Evolutionary conservation across 1,139 yeast genomes (phyloP), one percentile per base, ranked within the genome.

Genomic region (Candida neerlandica): DNA sequence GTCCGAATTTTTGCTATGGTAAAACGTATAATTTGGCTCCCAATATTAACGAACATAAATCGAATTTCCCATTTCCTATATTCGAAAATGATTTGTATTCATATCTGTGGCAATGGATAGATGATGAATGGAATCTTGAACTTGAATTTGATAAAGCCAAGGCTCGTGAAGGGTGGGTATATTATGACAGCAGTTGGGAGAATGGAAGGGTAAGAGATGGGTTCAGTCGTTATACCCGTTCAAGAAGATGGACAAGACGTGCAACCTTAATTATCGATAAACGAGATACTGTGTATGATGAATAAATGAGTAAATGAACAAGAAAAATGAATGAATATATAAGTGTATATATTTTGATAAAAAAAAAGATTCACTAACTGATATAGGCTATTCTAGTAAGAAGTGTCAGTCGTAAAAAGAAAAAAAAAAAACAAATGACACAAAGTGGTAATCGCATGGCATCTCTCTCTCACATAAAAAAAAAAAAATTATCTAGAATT

Each of bases 21-120:
- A 65, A 71, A 9, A 67, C 81, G n/a, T 66, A 70, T 46, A 63
- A 65, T 23, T 59, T 67, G 1, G 67, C 77, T 0, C 58, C 58
- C 5, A 19, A 45, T 27, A 71, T 80, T 2, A 62, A 66, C 4
- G 59, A 69, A 10, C 49, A 55, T 18, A 59, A 58, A 11, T 48
- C 53, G 26, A 56, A 64, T 1, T 81, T 80, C 55, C 65, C 67
- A 26, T 81, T 82, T 51, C 87, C 86, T 0, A 62, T 69, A 26
- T 77, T 75, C 52, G 74, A 71, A 33, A 69, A 71, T 53, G 77
- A 71, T 51, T 57, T 73, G 16, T 73, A 72, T 54, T 51, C 64
- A 2, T 77, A 77, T 49, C 69, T 67, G 48, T 82, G 86, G 86
- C 72, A 70, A 47, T 83, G 88, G 87, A 49, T 76, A 14, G 86